These are phyloP conservation scores for Paraleonurus japonicus DNA, from an alignment of 257 asterid genomes.

Conservation along the genomic window DNA sequence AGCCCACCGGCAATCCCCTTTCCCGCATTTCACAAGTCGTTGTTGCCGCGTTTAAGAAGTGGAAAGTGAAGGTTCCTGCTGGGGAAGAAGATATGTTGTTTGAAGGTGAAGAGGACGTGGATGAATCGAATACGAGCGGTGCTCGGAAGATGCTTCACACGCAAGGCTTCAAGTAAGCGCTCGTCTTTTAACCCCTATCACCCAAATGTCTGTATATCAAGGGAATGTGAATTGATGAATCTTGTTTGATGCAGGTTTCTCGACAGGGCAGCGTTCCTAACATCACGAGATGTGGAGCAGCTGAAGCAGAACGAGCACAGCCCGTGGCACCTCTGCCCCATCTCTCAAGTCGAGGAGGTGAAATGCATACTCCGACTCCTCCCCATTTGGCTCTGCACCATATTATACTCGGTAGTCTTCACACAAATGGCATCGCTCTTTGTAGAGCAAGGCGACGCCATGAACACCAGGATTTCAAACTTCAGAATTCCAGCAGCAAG, in stretches of 20 bases:
- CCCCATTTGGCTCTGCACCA: slow-evolving; percentile 98
- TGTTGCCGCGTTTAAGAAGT: slow-evolving; percentile 68
- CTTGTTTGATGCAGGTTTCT: slow-evolving; percentile 46
- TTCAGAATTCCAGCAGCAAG: slow-evolving; percentile 90
- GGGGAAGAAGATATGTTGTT: slow-evolving; percentile 43
- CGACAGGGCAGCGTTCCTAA: slow-evolving; percentile 75
- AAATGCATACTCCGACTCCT: slow-evolving; percentile 75
- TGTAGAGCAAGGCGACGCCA: slow-evolving; percentile 93
- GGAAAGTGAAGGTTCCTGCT: slow-evolving; percentile 30
- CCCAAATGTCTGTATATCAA: background rate
- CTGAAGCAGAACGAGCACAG: slow-evolving; percentile 39
- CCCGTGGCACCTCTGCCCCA: slow-evolving; percentile 82
- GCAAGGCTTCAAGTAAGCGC: slow-evolving; percentile 75
- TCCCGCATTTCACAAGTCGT: slow-evolving; percentile 74
- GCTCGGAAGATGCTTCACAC: slow-evolving; percentile 77
- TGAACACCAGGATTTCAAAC: slow-evolving; percentile 59
- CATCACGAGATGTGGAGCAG: slow-evolving; percentile 51
- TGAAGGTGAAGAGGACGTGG: slow-evolving; percentile 29
- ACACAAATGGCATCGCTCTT: slow-evolving; percentile 98
- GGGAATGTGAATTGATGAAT: background rate
- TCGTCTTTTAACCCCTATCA: background rate
- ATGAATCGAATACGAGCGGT: slow-evolving; percentile 25
- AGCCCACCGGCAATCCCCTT: slow-evolving; percentile 80
- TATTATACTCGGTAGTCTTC: slow-evolving; percentile 83
- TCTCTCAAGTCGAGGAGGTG: slow-evolving; percentile 96